phyloP scores from a whole-genome alignment of 2,329 filamentous ascomycete species.

The Blastomyces percursus region DNA sequence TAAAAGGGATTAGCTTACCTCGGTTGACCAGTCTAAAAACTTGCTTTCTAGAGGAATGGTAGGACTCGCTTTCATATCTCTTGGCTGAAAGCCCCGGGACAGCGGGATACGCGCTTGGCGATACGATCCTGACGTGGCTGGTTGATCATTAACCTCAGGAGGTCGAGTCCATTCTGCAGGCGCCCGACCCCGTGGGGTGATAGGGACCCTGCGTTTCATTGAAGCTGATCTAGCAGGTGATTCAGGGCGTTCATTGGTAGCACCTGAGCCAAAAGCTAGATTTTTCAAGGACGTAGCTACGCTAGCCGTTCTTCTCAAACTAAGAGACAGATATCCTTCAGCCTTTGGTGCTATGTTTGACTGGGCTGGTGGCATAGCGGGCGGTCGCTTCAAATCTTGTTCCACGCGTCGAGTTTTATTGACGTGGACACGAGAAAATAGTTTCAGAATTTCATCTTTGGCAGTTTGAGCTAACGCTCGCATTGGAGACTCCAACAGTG shows the following conservation, averaged over 20 bases:
- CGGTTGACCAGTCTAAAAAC: constrained; percentile 91
- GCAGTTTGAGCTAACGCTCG: constrained; percentile 58
- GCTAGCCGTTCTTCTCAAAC: constrained; percentile 52
- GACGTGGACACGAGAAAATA: constrained; percentile 23
- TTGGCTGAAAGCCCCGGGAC: constrained; percentile 61
- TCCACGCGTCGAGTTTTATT: constrained; percentile 34
- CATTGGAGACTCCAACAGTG: constrained; percentile 65
- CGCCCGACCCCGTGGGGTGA: constrained; percentile 40
- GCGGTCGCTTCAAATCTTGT: constrained; percentile 27
- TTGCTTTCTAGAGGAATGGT: constrained; percentile 66
- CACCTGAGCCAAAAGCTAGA: constrained; percentile 42
- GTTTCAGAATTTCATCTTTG: constrained; percentile 52
- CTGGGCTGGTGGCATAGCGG: constrained; percentile 39
- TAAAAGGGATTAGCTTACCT: constrained; percentile 35
- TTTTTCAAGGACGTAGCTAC: constrained; percentile 55
- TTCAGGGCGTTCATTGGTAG: constrained; percentile 22
- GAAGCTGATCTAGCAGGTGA: constrained; percentile 22
- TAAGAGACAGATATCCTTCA: constrained; percentile 51
- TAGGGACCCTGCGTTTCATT: constrained; percentile 26
- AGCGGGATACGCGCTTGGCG: constrained; percentile 64
- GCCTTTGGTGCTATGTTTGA: constrained; percentile 38
- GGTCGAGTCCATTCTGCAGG: constrained; percentile 52
- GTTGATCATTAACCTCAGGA: constrained; percentile 63
- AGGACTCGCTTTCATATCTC: constrained; percentile 49
- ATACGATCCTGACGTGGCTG: constrained; percentile 57